Percentiles rank a stretch among this genome's conserved stretches.
These are phyloP conservation scores for Rhodomyrtus psidioides DNA, from an alignment of 441 rosid genomes.

Conservation along the genomic window DNA sequence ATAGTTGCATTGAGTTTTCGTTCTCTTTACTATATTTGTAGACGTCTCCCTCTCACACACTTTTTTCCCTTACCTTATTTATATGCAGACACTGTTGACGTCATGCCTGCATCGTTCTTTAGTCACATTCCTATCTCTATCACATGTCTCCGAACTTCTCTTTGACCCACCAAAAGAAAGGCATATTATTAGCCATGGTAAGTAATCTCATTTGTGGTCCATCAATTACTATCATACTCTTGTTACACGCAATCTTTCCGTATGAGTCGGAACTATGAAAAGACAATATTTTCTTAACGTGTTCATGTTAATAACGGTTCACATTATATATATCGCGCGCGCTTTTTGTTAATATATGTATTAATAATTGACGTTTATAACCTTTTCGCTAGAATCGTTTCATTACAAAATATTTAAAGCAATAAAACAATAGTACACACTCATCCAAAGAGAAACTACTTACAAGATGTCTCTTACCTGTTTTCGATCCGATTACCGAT, in stretches of 20 bases:
- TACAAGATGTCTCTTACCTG: neutral
- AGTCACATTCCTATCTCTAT: neutral
- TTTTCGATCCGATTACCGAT: neutral
- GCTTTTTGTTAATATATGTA: no score
- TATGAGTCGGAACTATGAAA: neutral
- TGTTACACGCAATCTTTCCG: neutral
- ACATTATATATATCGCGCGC: no score
- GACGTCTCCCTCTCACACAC: neutral
- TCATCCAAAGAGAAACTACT: neutral
- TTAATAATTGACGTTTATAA: neutral
- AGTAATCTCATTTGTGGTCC: neutral
- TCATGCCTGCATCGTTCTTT: neutral
- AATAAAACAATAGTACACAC: neutral
- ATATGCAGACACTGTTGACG: neutral
- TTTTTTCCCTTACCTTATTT: neutral
- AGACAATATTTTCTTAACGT: neutral
- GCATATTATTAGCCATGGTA: neutral
- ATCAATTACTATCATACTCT: neutral
- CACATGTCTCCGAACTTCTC: neutral
- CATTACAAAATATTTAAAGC: neutral
- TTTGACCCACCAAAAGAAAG: neutral
- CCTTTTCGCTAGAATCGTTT: neutral
- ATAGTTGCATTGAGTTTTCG: neutral
- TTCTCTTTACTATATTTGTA: neutral
- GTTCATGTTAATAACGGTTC: neutral